A percentile compares a stretch with the other conserved stretches of the same genome.
These are phyloP conservation scores for Hebeloma cylindrosporum DNA, from an alignment of 768 basidiomycete genomes.

Conservation along the genomic window DNA sequence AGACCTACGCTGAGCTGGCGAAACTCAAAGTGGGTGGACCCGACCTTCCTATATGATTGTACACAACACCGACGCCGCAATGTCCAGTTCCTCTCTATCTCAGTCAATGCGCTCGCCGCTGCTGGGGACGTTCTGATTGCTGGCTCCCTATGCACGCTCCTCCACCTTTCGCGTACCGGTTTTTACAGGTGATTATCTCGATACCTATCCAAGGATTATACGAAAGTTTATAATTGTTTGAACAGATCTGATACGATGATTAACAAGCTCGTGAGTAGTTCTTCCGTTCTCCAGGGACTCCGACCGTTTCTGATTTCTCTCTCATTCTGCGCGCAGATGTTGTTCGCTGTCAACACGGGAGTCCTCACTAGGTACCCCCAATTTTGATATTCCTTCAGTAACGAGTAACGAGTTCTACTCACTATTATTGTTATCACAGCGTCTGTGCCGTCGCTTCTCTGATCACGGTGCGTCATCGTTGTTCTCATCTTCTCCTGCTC, in stretches of 20 bases:
- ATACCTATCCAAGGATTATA: background rate
- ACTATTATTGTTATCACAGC: conserved; percentile 26
- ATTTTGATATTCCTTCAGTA: background rate
- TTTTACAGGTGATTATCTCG: conserved; percentile 39
- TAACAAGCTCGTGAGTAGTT: conserved; percentile 39
- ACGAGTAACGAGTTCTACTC: too few species aligned
- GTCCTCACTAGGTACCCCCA: conserved; percentile 32
- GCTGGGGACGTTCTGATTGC: conserved; percentile 48
- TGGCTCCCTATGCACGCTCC: conserved; percentile 34
- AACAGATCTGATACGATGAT: conserved; percentile 47
- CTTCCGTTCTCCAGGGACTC: too few species aligned
- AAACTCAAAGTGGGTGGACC: conserved; percentile 30
- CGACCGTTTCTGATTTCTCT: background rate
- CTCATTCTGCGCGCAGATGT: conserved; percentile 31
- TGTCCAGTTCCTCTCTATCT: conserved; percentile 35
- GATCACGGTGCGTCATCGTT: conserved; percentile 41
- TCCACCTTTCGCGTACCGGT: conserved; percentile 44
- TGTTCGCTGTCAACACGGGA: conserved; percentile 46
- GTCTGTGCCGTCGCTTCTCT: conserved; percentile 56
- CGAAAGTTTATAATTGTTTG: conserved; percentile 4
- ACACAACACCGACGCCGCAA: background rate
- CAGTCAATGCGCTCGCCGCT: conserved; percentile 43
- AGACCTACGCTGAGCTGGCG: conserved; percentile 35
- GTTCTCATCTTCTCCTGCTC: conserved; percentile 4
- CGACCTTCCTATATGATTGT: too few species aligned